A percentile compares a stretch with the other conserved stretches of the same genome.
These are phyloP conservation scores for Cutaneotrichosporon cavernicola DNA, from an alignment of 1,284 basidiomycete species.

Conservation along the genomic window DNA sequence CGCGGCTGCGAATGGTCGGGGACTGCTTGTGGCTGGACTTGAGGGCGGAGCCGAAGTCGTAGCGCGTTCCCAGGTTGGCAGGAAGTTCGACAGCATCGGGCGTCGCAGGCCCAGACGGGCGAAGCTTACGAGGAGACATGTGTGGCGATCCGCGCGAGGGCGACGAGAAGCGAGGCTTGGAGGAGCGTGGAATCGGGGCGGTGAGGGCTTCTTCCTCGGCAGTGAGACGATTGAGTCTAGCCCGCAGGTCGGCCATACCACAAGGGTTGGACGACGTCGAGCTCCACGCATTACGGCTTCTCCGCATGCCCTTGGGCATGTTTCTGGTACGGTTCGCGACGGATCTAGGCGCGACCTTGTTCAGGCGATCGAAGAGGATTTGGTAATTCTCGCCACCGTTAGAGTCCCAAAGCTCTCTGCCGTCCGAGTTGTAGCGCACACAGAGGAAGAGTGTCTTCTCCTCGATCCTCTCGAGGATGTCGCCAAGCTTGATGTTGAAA, in stretches of 20 bases:
- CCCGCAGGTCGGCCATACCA: constrained; percentile 54
- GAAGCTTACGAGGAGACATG: constrained; percentile 20
- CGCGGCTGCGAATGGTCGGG: constrained; percentile 10
- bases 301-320: constrained; percentile 40
- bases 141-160: constrained; percentile 22
- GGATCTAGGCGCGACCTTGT: constrained; percentile 22
- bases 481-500: constrained; percentile 58
- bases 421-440: constrained; percentile 70
- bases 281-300: constrained; percentile 49
- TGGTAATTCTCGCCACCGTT: constrained; percentile 78
- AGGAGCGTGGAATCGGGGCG: constrained; percentile 18
- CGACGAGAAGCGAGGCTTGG: constrained; percentile 17
- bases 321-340: constrained; percentile 29
- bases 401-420: constrained; percentile 84
- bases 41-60: constrained; percentile 58
- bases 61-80: constrained; percentile 40
- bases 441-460: constrained; percentile 83
- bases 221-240: constrained; percentile 56
- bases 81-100: constrained; percentile 24
- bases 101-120: constrained; percentile 13
- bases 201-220: constrained; percentile 46
- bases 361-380: constrained; percentile 54
- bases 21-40: constrained; percentile 47
- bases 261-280: constrained; percentile 49
- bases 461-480: constrained; percentile 64